Conservation (phyloP, 2,329 filamentous ascomycete genomes). For the Cytospora leucostoma region DNA sequence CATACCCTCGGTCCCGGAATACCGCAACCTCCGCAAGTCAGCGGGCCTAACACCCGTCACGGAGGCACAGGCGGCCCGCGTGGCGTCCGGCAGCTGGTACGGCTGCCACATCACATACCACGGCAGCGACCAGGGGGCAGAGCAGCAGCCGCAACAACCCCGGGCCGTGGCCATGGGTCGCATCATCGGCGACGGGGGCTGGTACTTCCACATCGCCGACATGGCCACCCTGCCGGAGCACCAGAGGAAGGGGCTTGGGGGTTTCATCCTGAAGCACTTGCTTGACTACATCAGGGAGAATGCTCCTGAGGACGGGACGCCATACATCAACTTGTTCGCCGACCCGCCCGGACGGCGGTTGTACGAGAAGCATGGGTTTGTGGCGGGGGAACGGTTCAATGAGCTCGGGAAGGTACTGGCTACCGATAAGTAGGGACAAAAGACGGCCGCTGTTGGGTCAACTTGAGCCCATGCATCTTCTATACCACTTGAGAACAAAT, state of each 20-base stretch:
- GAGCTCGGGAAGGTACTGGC: conserved; percentile 40
- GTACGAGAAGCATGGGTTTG: conserved; percentile 50
- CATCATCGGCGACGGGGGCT: conserved; percentile 52
- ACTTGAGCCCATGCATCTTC: no score
- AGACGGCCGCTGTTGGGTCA: no score
- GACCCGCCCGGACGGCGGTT: conserved; percentile 47
- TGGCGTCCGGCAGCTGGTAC: conserved; percentile 44
- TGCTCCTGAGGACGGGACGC: conserved; percentile 38
- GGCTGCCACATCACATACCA: conserved; percentile 43
- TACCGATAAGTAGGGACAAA: background rate
- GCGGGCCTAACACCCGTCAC: conserved; percentile 42
- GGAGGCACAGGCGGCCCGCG: conserved; percentile 39
- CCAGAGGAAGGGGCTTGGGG: conserved; percentile 49
- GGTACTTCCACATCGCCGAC: conserved; percentile 54
- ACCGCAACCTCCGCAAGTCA: conserved; percentile 41
- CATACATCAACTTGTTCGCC: conserved; percentile 49
- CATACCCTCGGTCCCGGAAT: conserved; percentile 39
- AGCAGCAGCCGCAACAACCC: background rate
- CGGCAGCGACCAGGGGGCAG: conserved; percentile 2
- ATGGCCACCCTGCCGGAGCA: conserved; percentile 52
- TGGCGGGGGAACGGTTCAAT: conserved; percentile 39
- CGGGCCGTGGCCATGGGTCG: conserved; percentile 50
- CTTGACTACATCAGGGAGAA: conserved; percentile 43
- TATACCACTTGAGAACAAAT: no score
- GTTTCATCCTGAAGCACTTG: conserved; percentile 46